Conservation (phyloP, 2,329 filamentous ascomycete genomes). For the Colletotrichum echinochloae region DNA sequence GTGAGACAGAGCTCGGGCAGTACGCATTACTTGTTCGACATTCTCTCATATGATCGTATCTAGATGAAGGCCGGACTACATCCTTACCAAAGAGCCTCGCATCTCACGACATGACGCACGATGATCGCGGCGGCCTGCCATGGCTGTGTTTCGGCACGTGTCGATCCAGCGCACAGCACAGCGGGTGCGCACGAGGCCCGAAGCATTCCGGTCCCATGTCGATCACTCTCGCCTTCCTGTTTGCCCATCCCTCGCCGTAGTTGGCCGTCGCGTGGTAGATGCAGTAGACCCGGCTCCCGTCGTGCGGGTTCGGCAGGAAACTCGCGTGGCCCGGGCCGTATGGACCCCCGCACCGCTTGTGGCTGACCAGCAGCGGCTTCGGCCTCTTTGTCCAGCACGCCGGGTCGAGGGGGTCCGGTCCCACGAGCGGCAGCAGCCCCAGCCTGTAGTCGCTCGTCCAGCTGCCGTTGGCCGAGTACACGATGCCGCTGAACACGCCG, state of each 20-base stretch:
- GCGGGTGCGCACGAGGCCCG: conserved; percentile 30
- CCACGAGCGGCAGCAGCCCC: conserved; percentile 65
- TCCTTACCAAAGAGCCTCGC: neutral
- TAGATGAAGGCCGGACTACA: too few relatives aligned
- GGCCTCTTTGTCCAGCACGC: conserved; percentile 63
- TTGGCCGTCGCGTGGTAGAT: conserved; percentile 67
- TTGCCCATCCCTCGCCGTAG: conserved; percentile 42
- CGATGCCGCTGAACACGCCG: conserved; percentile 63
- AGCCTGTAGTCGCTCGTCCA: conserved; percentile 67
- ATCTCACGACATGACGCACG: conserved; percentile 31
- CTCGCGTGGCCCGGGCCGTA: conserved; percentile 69
- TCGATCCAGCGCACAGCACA: conserved; percentile 41
- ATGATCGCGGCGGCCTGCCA: neutral
- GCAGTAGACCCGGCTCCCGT: conserved; percentile 65
- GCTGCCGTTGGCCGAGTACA: conserved; percentile 68
- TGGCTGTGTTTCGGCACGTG: conserved; percentile 29
- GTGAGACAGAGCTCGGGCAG: neutral
- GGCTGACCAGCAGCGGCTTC: conserved; percentile 62
- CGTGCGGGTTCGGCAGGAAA: conserved; percentile 67
- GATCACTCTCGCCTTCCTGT: conserved; percentile 43
- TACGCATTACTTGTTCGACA: neutral
- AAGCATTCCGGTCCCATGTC: conserved; percentile 39
- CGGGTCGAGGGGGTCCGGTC: conserved; percentile 58
- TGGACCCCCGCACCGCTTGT: conserved; percentile 59
- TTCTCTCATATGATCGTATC: neutral